Conservation (phyloP, 306 rosid genomes). For the Quercus berberidifolia region DNA sequence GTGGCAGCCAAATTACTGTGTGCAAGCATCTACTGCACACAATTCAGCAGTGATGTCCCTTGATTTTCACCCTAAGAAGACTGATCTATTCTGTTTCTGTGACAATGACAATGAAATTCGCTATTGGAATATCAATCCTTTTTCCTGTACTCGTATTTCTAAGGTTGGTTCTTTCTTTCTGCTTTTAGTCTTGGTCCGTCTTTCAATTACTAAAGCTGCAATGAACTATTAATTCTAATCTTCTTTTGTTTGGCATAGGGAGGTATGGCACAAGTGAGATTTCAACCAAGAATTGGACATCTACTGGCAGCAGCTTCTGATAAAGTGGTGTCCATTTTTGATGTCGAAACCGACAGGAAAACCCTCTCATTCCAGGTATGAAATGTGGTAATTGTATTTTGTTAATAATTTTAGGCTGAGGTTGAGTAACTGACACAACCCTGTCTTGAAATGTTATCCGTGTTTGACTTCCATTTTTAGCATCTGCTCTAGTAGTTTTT, state of each 20-base stretch:
- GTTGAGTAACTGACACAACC: neutral
- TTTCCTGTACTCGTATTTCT: slow-evolving; percentile 31
- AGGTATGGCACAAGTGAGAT: slow-evolving; percentile 47
- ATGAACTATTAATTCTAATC: neutral
- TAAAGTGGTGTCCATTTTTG: slow-evolving; percentile 41
- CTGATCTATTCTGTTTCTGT: slow-evolving; percentile 51
- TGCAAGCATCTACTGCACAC: slow-evolving; percentile 42
- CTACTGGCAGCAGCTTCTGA: slow-evolving; percentile 49
- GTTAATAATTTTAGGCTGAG: neutral
- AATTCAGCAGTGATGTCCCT: slow-evolving; percentile 45
- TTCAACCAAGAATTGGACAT: slow-evolving; percentile 46
- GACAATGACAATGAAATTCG: slow-evolving; percentile 43
- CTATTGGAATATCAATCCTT: slow-evolving; percentile 37
- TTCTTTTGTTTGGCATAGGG: slow-evolving; percentile 34
- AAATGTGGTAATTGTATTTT: neutral
- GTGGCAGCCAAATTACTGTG: slow-evolving; percentile 44
- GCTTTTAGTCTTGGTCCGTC: neutral
- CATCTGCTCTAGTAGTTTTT: neutral
- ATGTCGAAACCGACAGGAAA: slow-evolving; percentile 38
- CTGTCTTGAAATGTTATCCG: neutral
- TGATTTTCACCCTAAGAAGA: slow-evolving; percentile 57
- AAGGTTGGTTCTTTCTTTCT: slow-evolving; percentile 31
- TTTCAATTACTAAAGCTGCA: neutral
- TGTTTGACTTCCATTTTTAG: neutral
- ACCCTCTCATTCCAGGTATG: slow-evolving; percentile 38